Evolutionary conservation across 2,329 filamentous ascomycete genomes (phyloP).

Genomic region (Elsinoe batatas): DNA sequence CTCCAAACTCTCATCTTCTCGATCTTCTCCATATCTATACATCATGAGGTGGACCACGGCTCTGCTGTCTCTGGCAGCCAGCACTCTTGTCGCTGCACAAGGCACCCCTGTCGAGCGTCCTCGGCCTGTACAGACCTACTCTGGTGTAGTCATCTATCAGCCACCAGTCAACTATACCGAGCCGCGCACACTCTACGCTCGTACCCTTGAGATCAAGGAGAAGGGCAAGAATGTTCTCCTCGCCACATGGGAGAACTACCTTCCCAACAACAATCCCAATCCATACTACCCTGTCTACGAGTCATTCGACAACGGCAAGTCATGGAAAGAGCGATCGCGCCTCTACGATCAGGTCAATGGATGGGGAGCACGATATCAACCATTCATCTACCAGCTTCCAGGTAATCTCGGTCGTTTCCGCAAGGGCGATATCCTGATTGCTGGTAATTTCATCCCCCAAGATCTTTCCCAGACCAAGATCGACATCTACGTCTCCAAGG

Average conservation of each 20-base stretch:
- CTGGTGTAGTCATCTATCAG: slow-evolving; percentile 20
- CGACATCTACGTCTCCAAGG: slow-evolving; percentile 56
- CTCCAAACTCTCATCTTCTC: not conserved
- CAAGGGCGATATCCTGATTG: slow-evolving; percentile 53
- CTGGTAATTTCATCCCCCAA: slow-evolving; percentile 50
- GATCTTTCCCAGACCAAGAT: slow-evolving; percentile 55
- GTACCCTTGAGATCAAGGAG: slow-evolving; percentile 35
- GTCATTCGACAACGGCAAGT: slow-evolving; percentile 38
- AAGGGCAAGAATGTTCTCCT: slow-evolving; percentile 30
- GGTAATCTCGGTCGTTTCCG: slow-evolving; percentile 47
- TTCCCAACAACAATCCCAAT: slow-evolving; percentile 35
- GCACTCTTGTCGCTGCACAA: slow-evolving; percentile 2
- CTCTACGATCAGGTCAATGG: slow-evolving; percentile 55
- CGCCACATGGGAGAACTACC: slow-evolving; percentile 47
- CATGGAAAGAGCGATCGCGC: slow-evolving; percentile 54
- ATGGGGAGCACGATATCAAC: slow-evolving; percentile 60
- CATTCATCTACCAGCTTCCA: slow-evolving; percentile 55
- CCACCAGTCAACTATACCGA: slow-evolving; percentile 22
- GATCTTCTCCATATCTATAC: not conserved
- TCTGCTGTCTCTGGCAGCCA: slow-evolving; percentile 5
- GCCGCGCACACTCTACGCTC: slow-evolving; percentile 42
- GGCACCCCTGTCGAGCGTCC: not conserved
- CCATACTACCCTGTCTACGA: slow-evolving; percentile 38
- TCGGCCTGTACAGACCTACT: slow-evolving; percentile 11
- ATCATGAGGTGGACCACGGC: slow-evolving; percentile 5